Evolutionary conservation across 1,284 basidiomycete genomes (phyloP), one percentile per base, ranked within the genome.

Genomic region (Cryptococcus hybrid): DNA sequence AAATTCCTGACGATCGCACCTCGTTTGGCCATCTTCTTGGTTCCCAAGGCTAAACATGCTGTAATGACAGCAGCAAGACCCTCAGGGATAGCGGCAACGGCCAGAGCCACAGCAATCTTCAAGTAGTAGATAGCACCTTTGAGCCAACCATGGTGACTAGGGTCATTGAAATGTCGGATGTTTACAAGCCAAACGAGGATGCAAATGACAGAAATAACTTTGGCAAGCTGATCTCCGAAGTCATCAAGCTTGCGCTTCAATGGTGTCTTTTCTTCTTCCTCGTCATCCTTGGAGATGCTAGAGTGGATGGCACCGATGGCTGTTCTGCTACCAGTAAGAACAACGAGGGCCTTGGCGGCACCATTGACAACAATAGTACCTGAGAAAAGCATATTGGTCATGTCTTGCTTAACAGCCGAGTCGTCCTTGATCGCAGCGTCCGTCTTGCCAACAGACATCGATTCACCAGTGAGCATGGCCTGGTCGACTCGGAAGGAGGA

Each of bases 1-100:
- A 98, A 81, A 75, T 95, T 92, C 68, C 92, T 82, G 49, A 98
- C 94, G 66, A 98, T 97, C 5, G 93, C 94, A 61, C 95, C 95
- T 79, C 92, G 90, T 81, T 94, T 90, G 0, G 94, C 92, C 94
- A 98, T 97, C 76, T 94, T 94, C 81, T 94, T 92, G 11, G 92
- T 95, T 15, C 94, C 94, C 9, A 98, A 83, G 7, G 94, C 93
- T 47, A 98, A 80, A 75, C 92, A 95, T n/a, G 91, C 92, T 6
- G 94, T 98, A 69, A 96, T 95, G 61, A 97, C 93, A 49, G 92
- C 92, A 38, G 94, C 92, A 11, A 98, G 81, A 61, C 93, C 94
- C 76, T 97, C 93, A 0, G 94, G 93, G 68, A 96, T 96, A 49
- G 93, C 93, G 57, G 94, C 93, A 47, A 97, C 93, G 13, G 94